Conservation (phyloP, 1,284 basidiomycete genomes). For the Cutaneotrichosporon sp. region DNA sequence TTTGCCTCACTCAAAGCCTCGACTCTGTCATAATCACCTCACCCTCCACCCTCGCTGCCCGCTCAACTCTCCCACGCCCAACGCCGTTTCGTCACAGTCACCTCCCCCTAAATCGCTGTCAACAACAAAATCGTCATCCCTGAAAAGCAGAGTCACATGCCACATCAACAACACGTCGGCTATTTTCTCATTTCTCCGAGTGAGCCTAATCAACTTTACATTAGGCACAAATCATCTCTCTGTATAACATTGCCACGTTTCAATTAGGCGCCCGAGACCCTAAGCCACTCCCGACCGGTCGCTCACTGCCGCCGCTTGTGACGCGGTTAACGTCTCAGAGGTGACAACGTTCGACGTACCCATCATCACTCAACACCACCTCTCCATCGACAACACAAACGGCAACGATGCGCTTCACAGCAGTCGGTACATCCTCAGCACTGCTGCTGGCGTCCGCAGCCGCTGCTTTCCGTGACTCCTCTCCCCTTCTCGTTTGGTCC, state of each 20-base stretch:
- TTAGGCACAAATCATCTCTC: neutral
- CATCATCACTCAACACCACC: no score
- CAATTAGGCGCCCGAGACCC: neutral
- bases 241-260: neutral
- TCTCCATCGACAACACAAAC: neutral
- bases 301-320: no score
- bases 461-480: conserved; percentile 38
- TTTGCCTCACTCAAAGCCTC: no score
- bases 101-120: neutral
- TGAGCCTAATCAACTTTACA: no score
- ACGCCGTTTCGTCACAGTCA: no score
- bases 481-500: conserved; percentile 42
- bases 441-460: conserved; percentile 24
- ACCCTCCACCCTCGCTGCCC: no score
- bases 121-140: neutral
- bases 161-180: neutral
- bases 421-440: conserved; percentile 22
- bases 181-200: neutral
- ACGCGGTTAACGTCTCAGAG: no score
- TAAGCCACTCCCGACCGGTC: no score
- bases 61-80: no score
- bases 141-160: no score
- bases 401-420: conserved; percentile 26
- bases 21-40: no score
- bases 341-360: no score